phyloP scores from a whole-genome alignment of 257 asterid genomes.

The Nicotiana tomentosiformis region DNA sequence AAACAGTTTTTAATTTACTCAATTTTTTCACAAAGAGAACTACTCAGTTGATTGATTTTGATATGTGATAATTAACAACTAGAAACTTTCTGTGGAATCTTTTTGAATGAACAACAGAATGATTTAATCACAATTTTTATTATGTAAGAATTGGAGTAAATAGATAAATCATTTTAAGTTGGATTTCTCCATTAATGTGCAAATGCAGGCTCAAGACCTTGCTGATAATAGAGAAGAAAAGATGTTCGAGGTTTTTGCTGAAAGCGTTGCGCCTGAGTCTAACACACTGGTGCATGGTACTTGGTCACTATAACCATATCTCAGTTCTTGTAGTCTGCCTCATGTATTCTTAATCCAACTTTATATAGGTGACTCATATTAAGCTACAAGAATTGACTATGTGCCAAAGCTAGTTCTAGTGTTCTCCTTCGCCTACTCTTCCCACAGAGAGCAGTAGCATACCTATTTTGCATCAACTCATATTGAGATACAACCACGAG shows the following conservation, averaged over 20 bases:
- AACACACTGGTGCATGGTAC: constrained; percentile 3
- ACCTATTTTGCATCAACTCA: background rate
- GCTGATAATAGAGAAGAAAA: constrained; percentile 27
- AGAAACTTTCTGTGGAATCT: background rate
- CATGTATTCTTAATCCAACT: background rate
- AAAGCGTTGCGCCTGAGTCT: constrained; percentile 19
- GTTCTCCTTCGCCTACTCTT: background rate
- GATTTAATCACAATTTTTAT: background rate
- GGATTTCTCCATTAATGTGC: background rate
- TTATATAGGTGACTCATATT: background rate
- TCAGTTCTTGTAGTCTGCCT: background rate
- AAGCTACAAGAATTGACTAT: background rate
- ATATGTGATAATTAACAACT: background rate
- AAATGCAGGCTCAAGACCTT: constrained; percentile 34
- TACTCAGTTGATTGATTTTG: background rate
- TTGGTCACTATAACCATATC: background rate
- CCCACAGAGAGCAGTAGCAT: background rate
- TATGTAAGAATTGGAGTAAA: background rate
- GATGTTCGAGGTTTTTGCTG: constrained; percentile 18
- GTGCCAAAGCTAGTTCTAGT: background rate
- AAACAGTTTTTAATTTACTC: background rate
- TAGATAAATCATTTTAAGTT: background rate
- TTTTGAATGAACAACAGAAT: background rate
- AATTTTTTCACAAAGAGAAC: background rate
- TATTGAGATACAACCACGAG: background rate